These are phyloP conservation scores for Aspergillus texensis DNA, from an alignment of 2,329 filamentous ascomycete genomes.

Conservation along the genomic window DNA sequence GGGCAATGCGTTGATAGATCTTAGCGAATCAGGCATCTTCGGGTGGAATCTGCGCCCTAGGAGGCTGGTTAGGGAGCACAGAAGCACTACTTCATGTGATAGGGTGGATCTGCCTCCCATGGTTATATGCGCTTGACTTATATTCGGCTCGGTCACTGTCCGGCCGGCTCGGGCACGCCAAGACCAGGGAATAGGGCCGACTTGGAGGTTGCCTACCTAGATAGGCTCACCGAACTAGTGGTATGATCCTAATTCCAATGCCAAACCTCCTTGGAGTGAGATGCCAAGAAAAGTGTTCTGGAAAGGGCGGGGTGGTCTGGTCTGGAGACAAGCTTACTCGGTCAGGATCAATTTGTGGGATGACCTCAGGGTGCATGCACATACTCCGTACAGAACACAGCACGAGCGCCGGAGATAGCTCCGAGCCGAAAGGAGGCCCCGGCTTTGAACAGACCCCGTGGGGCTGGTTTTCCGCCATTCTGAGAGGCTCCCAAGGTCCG, in stretches of 20 bases:
- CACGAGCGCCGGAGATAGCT: background rate
- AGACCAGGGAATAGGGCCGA: background rate
- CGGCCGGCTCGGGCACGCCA: background rate
- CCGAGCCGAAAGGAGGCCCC: background rate
- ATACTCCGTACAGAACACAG: background rate
- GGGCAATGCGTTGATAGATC: rapidly evolving
- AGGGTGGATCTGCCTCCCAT: background rate
- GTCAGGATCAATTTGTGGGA: background rate
- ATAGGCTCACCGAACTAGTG: background rate
- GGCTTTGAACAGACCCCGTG: background rate
- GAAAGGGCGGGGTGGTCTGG: background rate
- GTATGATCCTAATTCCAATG: background rate
- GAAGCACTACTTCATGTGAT: background rate
- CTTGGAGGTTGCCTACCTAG: background rate
- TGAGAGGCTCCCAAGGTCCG: background rate
- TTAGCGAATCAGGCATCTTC: background rate
- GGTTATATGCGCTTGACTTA: background rate
- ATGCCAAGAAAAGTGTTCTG: background rate
- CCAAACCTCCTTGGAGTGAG: no score
- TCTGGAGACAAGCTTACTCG: background rate
- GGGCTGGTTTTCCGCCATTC: background rate
- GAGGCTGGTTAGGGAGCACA: background rate
- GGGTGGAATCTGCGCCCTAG: background rate
- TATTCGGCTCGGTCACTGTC: slow-evolving; percentile 1
- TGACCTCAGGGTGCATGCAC: background rate